Conservation (phyloP, 2,329 filamentous ascomycete species). For the Botryotinia globosa region DNA sequence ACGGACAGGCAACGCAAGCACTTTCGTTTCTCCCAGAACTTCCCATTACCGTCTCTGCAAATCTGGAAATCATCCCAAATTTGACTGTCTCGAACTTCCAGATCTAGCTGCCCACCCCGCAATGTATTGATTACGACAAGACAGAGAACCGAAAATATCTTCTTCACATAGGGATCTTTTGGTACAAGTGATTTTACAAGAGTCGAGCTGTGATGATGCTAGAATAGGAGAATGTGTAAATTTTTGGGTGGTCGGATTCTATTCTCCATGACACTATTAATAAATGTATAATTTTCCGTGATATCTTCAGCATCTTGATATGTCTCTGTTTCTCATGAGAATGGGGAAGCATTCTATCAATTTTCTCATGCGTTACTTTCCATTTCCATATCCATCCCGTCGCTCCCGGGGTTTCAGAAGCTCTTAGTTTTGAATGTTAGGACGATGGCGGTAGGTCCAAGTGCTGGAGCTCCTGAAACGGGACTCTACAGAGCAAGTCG, state of each 20-base stretch:
- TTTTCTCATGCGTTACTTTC: background rate
- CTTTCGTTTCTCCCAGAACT: background rate
- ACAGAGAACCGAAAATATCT: background rate
- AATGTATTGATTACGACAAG: background rate
- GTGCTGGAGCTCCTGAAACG: background rate
- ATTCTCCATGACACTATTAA: background rate
- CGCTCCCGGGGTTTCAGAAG: background rate
- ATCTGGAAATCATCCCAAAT: background rate
- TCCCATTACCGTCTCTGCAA: background rate
- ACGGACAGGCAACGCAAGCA: background rate
- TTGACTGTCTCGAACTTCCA: constrained; percentile 14
- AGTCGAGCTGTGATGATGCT: background rate
- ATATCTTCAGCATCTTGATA: background rate
- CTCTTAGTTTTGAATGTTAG: background rate
- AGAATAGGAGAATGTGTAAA: background rate
- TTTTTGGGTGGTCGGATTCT: background rate
- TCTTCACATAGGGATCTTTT: background rate
- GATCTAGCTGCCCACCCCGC: background rate
- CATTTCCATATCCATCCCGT: background rate
- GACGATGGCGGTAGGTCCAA: constrained; percentile 1
- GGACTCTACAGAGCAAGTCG: background rate
- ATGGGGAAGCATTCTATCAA: background rate
- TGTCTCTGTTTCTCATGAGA: background rate
- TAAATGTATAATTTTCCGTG: background rate
- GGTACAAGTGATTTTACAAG: background rate